phyloP scores from a whole-genome alignment of 345 rosid species.

The Aegle marmelos region DNA sequence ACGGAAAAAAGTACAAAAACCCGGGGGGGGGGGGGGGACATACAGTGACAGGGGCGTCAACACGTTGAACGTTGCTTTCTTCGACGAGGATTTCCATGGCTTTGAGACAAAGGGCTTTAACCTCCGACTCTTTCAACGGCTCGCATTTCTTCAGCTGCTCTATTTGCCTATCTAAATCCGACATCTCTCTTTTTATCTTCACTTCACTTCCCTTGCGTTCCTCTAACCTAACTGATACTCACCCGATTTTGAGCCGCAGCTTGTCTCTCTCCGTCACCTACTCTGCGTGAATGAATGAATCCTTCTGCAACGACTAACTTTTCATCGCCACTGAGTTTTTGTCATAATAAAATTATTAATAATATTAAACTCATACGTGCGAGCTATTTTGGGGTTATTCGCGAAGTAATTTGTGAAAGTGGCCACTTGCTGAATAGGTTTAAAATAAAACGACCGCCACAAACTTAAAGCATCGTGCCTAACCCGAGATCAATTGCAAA shows the following conservation, averaged over 20 bases:
- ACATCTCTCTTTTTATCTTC: conserved; percentile 44
- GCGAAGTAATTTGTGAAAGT: neutral
- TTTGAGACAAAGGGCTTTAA: conserved; percentile 90
- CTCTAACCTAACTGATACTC: neutral
- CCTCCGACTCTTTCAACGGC: conserved; percentile 92
- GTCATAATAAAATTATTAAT: no score
- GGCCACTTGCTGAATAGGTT: no score
- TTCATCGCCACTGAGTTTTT: neutral
- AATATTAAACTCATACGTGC: no score
- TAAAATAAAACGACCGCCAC: neutral
- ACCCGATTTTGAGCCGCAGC: neutral
- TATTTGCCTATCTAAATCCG: conserved; percentile 93
- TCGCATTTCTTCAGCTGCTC: conserved; percentile 97
- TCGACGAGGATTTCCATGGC: conserved; percentile 97
- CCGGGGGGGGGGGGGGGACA: neutral
- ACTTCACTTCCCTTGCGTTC: neutral
- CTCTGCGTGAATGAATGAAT: neutral
- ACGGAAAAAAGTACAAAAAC: no score
- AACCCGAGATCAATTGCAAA: neutral
- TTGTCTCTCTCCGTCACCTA: neutral
- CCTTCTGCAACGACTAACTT: neutral
- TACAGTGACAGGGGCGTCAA: conserved; percentile 97
- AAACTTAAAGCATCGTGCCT: neutral
- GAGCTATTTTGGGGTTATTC: no score
- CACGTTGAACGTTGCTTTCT: conserved; percentile 96